These are phyloP conservation scores for Alternaria dauci DNA, from an alignment of 2,329 filamentous ascomycete genomes.

Conservation along the genomic window DNA sequence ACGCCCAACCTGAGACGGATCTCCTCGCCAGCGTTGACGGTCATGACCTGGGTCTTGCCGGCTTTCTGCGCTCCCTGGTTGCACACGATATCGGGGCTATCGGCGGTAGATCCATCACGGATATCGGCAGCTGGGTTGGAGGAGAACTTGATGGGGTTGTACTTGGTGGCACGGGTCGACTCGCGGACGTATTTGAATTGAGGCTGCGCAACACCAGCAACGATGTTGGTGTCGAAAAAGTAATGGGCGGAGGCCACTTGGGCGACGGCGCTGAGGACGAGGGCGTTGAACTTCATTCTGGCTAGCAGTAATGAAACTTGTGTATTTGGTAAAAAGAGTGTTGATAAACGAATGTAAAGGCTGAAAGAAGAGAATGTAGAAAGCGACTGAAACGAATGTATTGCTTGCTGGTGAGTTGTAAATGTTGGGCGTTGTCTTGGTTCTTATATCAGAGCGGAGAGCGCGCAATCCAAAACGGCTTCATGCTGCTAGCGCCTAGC, in stretches of 20 bases:
- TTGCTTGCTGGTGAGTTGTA: conserved; percentile 2
- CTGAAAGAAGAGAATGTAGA: conserved; percentile 10
- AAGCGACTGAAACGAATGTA: conserved; percentile 4
- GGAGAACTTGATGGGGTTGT: conserved; percentile 39
- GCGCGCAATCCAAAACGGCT: background rate
- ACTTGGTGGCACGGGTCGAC: conserved; percentile 28
- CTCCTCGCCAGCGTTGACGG: conserved; percentile 34
- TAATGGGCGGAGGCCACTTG: conserved; percentile 35
- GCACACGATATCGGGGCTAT: conserved; percentile 38
- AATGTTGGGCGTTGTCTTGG: background rate
- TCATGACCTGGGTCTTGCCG: conserved; percentile 23
- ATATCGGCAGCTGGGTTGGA: conserved; percentile 23
- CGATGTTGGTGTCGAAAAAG: conserved; percentile 35
- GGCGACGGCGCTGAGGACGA: conserved; percentile 10
- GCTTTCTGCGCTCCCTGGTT: conserved; percentile 31
- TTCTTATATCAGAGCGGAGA: background rate
- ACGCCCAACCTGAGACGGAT: conserved; percentile 32
- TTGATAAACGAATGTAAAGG: conserved; percentile 5
- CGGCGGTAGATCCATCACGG: conserved; percentile 30
- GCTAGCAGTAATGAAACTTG: conserved; percentile 12
- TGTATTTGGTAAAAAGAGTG: background rate
- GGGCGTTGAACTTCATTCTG: conserved; percentile 18
- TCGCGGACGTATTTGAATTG: conserved; percentile 32
- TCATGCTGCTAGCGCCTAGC: conserved; percentile 2
- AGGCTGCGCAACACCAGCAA: conserved; percentile 20